phyloP scores from a whole-genome alignment of 257 asterid species.

The Rauvolfia tetraphylla region DNA sequence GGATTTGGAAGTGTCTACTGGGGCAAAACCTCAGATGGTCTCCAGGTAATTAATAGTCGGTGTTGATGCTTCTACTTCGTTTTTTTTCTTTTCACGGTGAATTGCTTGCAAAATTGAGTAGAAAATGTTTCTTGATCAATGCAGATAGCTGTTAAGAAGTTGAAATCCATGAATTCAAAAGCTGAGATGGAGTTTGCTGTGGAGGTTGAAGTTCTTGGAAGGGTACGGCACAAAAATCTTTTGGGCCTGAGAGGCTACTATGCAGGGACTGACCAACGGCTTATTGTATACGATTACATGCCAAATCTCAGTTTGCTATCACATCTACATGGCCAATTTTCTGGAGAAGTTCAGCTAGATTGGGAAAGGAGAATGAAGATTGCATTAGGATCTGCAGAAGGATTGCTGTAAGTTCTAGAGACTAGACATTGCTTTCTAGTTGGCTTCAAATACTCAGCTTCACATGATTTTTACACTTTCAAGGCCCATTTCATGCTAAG shows the following conservation, averaged over 20 bases:
- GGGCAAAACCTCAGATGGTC: conserved; percentile 85
- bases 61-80: too few species aligned
- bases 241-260: conserved; percentile 77
- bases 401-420: conserved; percentile 51
- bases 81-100: too few species aligned
- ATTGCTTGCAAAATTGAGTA: not conserved
- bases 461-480: not conserved
- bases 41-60: conserved; percentile 51
- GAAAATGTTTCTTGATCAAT: not conserved
- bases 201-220: conserved; percentile 83
- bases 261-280: conserved; percentile 67
- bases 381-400: conserved; percentile 71
- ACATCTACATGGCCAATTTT: conserved; percentile 73
- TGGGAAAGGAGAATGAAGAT: conserved; percentile 72
- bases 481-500: not conserved
- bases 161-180: conserved; percentile 77
- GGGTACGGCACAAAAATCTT: conserved; percentile 78
- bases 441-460: not conserved
- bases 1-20: conserved; percentile 89
- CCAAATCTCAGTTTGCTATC: conserved; percentile 81
- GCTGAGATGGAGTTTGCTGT: conserved; percentile 92
- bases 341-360: conserved; percentile 55
- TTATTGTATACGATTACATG: conserved; percentile 82
- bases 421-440: not conserved
- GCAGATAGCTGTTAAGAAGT: conserved; percentile 82